Base-by-base conservation (phyloP, 139 green algal genomes). In the Picochlorum costavermella region DNA sequence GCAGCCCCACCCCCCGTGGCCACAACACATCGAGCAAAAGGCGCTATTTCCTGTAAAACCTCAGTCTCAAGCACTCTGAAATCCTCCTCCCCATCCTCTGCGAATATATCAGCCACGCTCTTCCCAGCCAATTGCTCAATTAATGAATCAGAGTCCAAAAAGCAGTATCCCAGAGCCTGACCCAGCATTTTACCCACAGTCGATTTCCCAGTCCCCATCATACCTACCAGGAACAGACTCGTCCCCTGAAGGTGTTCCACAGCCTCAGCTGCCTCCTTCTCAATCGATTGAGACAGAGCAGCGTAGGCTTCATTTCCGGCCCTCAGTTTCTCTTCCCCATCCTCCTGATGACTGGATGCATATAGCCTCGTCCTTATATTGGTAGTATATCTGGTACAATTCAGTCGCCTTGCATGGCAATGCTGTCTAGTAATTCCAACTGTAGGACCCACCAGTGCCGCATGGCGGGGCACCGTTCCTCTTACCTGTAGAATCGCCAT, bases 131-230 rank as follows among this genome's bases (percentile, higher is more conserved):
- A 69, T 59, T 79, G 40, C 75, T 92, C 86, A 46, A 96, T 84
- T 25, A 94, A 65, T 2, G 26, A 44, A 63, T 96, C 88, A 5
- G 81, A 84, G 80, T 96, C 89, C 48, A 96, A 88, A 60, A 90
- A 91, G 6, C 74, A 81, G 70, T 95, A 96, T 14, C 67, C 57
- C 12, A 88, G 67, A 3, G 72, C 71, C 26, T 72, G 56, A 17
- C 58, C 65, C 13, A 89, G 17, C 6, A 85, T 56, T 36, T 72
- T 69, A 61, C 81, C 81, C 9, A 84, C 68, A 2, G 77, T 84
- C 25, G 72, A 79, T 70, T 88, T 88, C n/a, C 82, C 82, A 63
- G 76, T 86, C 65, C 88, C 88, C 88, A 95, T 95, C 88, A 95
- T 95, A 63, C 88, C 88, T 5, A 95, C 83, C 5, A 95, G 74